Percentiles rank a stretch among this genome's conserved stretches.
phyloP scores from a whole-genome alignment of 202 grass and related monocot genomes.

The Alloteropsis angusta region DNA sequence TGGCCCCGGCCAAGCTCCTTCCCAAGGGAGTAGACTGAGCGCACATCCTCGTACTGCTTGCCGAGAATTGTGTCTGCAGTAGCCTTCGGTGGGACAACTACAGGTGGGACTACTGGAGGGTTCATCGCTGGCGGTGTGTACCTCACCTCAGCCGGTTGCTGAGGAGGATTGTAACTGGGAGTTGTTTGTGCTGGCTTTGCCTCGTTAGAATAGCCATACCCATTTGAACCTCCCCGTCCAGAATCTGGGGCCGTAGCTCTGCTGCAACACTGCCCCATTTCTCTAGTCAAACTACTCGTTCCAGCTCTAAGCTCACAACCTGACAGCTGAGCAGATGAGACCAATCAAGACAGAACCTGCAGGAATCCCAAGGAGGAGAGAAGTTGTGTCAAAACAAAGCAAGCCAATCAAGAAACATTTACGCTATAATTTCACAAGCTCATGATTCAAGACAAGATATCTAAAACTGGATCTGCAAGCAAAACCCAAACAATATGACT shows the following conservation, averaged over 20 bases:
- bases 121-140: constrained; percentile 43
- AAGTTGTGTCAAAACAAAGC: constrained; percentile 12
- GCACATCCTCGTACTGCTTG: constrained; percentile 63
- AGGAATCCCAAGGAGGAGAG: constrained; percentile 12
- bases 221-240: constrained; percentile 35
- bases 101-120: constrained; percentile 29
- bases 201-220: constrained; percentile 38
- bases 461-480: constrained; percentile 25
- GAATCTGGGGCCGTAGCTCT: constrained; percentile 36
- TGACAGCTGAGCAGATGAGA: neutral
- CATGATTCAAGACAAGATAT: constrained; percentile 5
- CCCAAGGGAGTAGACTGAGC: constrained; percentile 54
- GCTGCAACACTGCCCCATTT: constrained; percentile 86
- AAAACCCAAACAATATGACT: constrained; percentile 3
- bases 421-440: neutral
- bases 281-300: constrained; percentile 28
- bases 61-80: constrained; percentile 59
- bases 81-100: constrained; percentile 24
- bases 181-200: constrained; percentile 29
- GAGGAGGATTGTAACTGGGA: constrained; percentile 40
- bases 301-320: constrained; percentile 3
- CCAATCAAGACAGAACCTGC: constrained; percentile 30
- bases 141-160: constrained; percentile 29
- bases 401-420: neutral
- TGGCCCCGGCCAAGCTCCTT: constrained; percentile 95